Evolutionary conservation across 306 rosid genomes (phyloP).

Genomic region (apple (Malus domestica)): ASM211411v1 NC_041798.1:41718501-41719000

Average conservation of each 20-base stretch:
- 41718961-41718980: constrained; percentile 46
- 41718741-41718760: constrained; percentile 45
- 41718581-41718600: constrained; percentile 40
- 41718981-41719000: constrained; percentile 61
- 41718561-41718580: constrained; percentile 35
- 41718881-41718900: neutral
- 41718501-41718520: constrained; percentile 62
- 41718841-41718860: constrained; percentile 37
- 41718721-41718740: neutral
- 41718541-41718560: constrained; percentile 52
- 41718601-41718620: neutral
- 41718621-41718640: neutral
- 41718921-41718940: constrained; percentile 14
- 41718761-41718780: constrained; percentile 28
- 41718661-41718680: too few species aligned
- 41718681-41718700: neutral
- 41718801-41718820: constrained; percentile 34
- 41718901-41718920: neutral
- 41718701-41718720: too few species aligned
- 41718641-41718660: neutral
- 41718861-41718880: neutral
- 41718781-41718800: constrained; percentile 50
- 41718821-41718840: neutral
- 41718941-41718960: constrained; percentile 29
- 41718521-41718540: constrained; percentile 67